phyloP scores from a whole-genome alignment of 192 early-diverging fungal species.

The Backusella luteola region DNA sequence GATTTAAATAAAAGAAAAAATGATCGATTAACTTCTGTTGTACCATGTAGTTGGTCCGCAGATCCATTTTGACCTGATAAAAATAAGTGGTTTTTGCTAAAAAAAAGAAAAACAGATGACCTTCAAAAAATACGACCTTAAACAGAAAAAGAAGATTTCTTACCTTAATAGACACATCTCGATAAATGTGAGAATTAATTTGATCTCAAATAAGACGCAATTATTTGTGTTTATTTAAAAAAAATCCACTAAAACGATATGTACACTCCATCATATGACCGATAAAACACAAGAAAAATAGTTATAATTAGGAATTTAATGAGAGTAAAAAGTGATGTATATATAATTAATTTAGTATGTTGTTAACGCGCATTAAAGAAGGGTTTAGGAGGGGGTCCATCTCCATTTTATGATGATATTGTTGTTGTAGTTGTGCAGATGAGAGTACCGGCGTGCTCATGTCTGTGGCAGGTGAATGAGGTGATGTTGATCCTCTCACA shows the following conservation, averaged over 20 bases:
- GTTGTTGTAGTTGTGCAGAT: slow-evolving; percentile 11
- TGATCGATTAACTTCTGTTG: too few relatives aligned
- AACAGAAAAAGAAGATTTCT: not conserved
- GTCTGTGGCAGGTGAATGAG: slow-evolving; percentile 16
- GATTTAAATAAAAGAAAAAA: too few relatives aligned
- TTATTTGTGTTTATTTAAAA: not conserved
- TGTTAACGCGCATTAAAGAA: slow-evolving; percentile 29
- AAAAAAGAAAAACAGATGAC: too few relatives aligned
- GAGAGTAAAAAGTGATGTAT: slow-evolving; percentile 1
- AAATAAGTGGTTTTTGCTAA: too few relatives aligned
- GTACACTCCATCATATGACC: slow-evolving; percentile 5
- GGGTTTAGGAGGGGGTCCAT: slow-evolving; percentile 23
- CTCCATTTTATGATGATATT: slow-evolving; percentile 19
- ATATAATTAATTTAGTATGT: slow-evolving; percentile 25
- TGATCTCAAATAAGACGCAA: too few relatives aligned
- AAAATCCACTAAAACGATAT: not conserved
- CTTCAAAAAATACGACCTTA: too few relatives aligned
- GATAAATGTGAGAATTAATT: not conserved
- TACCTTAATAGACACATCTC: not conserved
- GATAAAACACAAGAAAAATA: not conserved
- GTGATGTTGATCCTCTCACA: slow-evolving; percentile 20
- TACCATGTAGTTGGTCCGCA: too few relatives aligned
- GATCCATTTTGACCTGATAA: too few relatives aligned
- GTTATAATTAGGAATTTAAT: not conserved
- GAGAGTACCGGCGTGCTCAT: slow-evolving; percentile 27